A percentile compares a stretch with the other conserved stretches of the same genome.
These are phyloP conservation scores for Hordeum vulgare DNA, from an alignment of 176 grass and related monocot species.

Conservation along the genomic window DNA sequence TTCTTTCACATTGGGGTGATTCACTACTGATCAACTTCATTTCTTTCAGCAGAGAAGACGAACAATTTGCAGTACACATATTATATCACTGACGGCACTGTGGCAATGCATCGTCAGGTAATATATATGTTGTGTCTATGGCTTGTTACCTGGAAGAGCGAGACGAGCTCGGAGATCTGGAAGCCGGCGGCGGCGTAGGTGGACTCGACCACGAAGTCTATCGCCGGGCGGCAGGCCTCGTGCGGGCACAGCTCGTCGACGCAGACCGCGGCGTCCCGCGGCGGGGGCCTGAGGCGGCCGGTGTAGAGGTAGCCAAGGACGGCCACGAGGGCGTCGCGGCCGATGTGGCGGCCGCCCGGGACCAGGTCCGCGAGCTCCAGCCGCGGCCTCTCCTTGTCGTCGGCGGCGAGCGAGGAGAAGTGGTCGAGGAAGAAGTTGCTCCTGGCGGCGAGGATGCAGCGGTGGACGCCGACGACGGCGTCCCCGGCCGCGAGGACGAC, in stretches of 20 bases:
- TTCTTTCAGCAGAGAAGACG: background rate
- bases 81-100: background rate
- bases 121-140: background rate
- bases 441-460: slow-evolving; percentile 69
- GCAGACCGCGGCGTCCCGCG: slow-evolving; percentile 47
- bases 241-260: slow-evolving; percentile 42
- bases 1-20: background rate
- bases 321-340: slow-evolving; percentile 50
- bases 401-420: slow-evolving; percentile 29
- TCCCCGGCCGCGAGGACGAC: slow-evolving; percentile 32
- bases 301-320: slow-evolving; percentile 62
- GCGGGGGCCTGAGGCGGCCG: slow-evolving; percentile 38
- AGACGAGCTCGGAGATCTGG: slow-evolving; percentile 64
- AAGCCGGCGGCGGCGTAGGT: slow-evolving; percentile 62
- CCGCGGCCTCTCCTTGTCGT: slow-evolving; percentile 6
- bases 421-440: slow-evolving; percentile 55
- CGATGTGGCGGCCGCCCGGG: slow-evolving; percentile 35
- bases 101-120: background rate
- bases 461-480: slow-evolving; percentile 42
- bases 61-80: background rate
- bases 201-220: slow-evolving; percentile 59
- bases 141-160: slow-evolving; percentile 50
- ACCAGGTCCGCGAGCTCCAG: slow-evolving; percentile 40
- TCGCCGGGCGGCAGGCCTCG: slow-evolving; percentile 59
- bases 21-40: background rate